Conservation (phyloP, 495 filamentous ascomycete genomes). For the Penicillium alfredii region DNA sequence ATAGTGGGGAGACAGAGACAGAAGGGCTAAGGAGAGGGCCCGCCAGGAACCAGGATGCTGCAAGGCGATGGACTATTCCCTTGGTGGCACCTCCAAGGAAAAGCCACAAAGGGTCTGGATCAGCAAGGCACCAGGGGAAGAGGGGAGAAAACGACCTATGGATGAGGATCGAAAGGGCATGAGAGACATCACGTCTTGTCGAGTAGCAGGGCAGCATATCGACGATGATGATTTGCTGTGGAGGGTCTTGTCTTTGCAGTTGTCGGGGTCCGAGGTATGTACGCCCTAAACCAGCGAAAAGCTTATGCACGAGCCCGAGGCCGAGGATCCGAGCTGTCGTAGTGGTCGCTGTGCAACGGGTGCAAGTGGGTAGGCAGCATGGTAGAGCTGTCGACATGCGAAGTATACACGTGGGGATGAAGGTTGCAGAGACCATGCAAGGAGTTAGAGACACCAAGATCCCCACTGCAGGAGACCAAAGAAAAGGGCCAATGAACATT, state of each 20-base stretch:
- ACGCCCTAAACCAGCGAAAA: slow-evolving; percentile 5
- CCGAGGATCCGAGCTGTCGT: slow-evolving; percentile 14
- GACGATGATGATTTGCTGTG: slow-evolving; percentile 3
- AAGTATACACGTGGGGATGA: slow-evolving; percentile 17
- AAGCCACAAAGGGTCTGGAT: slow-evolving; percentile 19
- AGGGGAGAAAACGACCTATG: no score
- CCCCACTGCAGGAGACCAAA: slow-evolving; percentile 7
- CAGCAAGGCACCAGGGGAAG: slow-evolving; percentile 21
- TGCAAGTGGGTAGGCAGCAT: no score
- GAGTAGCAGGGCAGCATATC: no score
- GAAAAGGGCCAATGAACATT: neutral
- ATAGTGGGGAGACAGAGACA: slow-evolving; percentile 12
- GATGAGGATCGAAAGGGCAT: slow-evolving; percentile 1
- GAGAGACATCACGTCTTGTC: slow-evolving; percentile 14
- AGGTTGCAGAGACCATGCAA: slow-evolving; percentile 16
- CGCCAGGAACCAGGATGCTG: slow-evolving; percentile 18
- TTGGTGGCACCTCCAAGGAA: slow-evolving; percentile 14
- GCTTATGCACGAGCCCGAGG: slow-evolving; percentile 19
- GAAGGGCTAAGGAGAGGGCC: no score
- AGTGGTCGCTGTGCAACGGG: slow-evolving; percentile 3
- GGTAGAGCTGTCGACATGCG: neutral
- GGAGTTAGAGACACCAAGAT: slow-evolving; percentile 9
- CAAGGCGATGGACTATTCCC: slow-evolving; percentile 24
- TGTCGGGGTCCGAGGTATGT: slow-evolving; percentile 4
- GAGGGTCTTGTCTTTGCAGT: slow-evolving; percentile 1